Evolutionary conservation across 2,329 filamentous ascomycete species (phyloP).

Genomic region (Coniochaeta pulveracea): DNA sequence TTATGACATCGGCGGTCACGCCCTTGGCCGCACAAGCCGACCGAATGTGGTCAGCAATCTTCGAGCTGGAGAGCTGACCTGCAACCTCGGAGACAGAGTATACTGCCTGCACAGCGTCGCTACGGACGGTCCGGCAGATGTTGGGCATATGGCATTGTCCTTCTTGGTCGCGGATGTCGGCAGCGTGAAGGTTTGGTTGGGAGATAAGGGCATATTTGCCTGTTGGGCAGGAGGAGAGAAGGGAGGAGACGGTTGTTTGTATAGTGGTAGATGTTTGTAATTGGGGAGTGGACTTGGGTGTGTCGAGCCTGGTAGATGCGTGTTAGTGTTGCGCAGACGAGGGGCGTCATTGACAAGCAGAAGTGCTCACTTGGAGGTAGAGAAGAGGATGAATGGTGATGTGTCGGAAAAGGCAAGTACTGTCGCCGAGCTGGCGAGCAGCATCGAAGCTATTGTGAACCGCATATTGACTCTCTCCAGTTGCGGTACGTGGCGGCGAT

Average conservation of each 20-base stretch:
- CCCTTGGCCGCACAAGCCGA: constrained; percentile 30
- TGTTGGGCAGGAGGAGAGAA: constrained; percentile 59
- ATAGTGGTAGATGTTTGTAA: constrained; percentile 37
- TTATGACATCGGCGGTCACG: constrained; percentile 26
- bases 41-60: constrained; percentile 32
- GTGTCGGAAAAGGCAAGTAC: constrained; percentile 68
- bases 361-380: constrained; percentile 76
- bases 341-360: constrained; percentile 33
- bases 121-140: constrained; percentile 30
- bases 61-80: constrained; percentile 30
- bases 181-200: constrained; percentile 62
- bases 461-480: constrained; percentile 38
- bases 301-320: constrained; percentile 18
- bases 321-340: not conserved
- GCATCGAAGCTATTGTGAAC: constrained; percentile 35
- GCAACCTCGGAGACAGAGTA: constrained; percentile 48
- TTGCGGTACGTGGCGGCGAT: constrained; percentile 2
- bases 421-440: constrained; percentile 45
- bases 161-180: constrained; percentile 48
- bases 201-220: constrained; percentile 66
- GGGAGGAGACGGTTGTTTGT: constrained; percentile 27
- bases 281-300: constrained; percentile 23
- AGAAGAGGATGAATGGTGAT: constrained; percentile 82
- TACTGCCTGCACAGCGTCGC: constrained; percentile 22
- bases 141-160: constrained; percentile 40